Evolutionary conservation across 495 filamentous ascomycete genomes (phyloP), one percentile per base, ranked within the genome.

Genomic region (Neurospora discreta): DNA sequence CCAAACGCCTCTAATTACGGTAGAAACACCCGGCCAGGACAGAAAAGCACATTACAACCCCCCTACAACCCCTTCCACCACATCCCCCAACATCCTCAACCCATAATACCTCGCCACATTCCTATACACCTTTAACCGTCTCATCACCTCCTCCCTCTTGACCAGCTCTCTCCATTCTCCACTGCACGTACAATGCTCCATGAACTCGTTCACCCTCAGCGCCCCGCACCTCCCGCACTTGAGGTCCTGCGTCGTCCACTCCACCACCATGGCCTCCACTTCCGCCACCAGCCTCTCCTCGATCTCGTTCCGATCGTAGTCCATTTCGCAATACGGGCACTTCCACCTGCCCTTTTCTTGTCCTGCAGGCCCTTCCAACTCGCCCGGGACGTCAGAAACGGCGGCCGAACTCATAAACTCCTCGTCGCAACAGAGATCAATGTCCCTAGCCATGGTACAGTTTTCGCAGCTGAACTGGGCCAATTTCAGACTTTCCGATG

Each of bases 371-470:
- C 76, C 72, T 38, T 69, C 76, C 74, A 41, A 72, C n/a, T n/a
- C 58, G 44, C 42, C 42, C 6, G 26, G 20, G 11, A 15, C 26
- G 26, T 30, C 52, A 30, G 52, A 3, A 2, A 30, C 13, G 0
- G 68, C 33, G 3, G 58, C 33, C 1, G 6, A 6, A 1, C 90
- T 89, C 44, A 97, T 84, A 5, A 97, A 79, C 70, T 93, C 90
- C 76, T 93, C 92, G 75, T 98, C 94, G n/a, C 95, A 91, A 79
- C 95, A 99, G 18, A 99, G 86, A 77, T 99, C 96, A 46, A 98
- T 85, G 78, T 98, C 94, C 23, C 93, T 90, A 18, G 91, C 87
- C 81, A 94, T 85, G 72, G 93, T 95, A 81, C 96, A 98, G 74
- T 90, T 90, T 60, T 90, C 88, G 81, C 96, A 98, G 71, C 92